These are phyloP conservation scores for Hypoxylon sp. DNA, from an alignment of 2,329 filamentous ascomycete genomes.

Conservation along the genomic window DNA sequence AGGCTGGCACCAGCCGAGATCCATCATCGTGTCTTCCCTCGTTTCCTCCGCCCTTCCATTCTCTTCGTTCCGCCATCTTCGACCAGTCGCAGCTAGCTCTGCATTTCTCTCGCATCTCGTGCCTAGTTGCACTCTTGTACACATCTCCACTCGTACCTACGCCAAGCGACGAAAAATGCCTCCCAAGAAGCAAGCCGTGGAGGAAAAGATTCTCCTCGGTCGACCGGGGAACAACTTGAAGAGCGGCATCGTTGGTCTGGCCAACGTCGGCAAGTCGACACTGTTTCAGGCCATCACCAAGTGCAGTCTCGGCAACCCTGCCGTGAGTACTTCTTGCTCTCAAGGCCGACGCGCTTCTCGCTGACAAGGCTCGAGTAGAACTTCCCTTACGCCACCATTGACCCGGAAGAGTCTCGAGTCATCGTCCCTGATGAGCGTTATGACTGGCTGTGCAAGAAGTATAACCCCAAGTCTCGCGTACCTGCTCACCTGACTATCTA, in stretches of 20 bases:
- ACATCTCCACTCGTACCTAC: constrained; percentile 63
- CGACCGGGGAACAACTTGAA: constrained; percentile 97
- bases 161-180: constrained; percentile 80
- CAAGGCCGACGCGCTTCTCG: constrained; percentile 39
- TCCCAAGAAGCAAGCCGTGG: constrained; percentile 89
- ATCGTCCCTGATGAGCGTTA: constrained; percentile 95
- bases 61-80: constrained; percentile 60
- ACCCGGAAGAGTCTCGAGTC: constrained; percentile 97
- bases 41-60: constrained; percentile 52
- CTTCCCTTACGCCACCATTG: constrained; percentile 98
- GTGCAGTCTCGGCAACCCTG: constrained; percentile 95
- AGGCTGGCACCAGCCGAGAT: constrained; percentile 53
- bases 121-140: constrained; percentile 57
- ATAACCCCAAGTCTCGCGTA: constrained; percentile 97
- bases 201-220: constrained; percentile 97
- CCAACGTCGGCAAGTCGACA: constrained; percentile 99
- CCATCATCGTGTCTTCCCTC: constrained; percentile 55
- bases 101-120: constrained; percentile 60
- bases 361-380: constrained; percentile 66
- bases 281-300: constrained; percentile 99
- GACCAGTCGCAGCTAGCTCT: constrained; percentile 71
- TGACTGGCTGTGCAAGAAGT: constrained; percentile 95
- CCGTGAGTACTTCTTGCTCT: constrained; percentile 66
- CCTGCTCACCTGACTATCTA: constrained; percentile 98
- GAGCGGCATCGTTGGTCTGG: constrained; percentile 99